A percentile compares a stretch with the other conserved stretches of the same genome.
phyloP scores from a whole-genome alignment of 305 asterid species.

The Vinca major region DNA sequence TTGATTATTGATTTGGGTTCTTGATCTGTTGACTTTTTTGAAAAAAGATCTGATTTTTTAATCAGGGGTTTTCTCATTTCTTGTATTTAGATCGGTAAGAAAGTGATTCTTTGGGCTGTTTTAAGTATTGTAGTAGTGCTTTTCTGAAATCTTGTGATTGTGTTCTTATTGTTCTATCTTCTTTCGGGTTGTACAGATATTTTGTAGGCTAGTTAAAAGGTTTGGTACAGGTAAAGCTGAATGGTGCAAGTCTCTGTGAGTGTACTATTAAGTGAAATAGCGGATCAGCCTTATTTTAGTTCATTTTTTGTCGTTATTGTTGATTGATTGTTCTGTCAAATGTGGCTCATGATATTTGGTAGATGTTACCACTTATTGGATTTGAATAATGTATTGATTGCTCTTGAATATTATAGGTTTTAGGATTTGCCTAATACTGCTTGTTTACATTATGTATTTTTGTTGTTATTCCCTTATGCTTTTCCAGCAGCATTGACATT shows the following conservation, averaged over 20 bases:
- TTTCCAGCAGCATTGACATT: too few relatives aligned
- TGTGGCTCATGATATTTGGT: not conserved
- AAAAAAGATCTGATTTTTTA: slow-evolving; percentile 35
- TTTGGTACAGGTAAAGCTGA: not conserved
- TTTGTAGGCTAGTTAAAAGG: not conserved
- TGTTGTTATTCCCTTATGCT: too few relatives aligned
- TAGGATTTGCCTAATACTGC: not conserved
- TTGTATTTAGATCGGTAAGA: not conserved
- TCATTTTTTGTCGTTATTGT: not conserved
- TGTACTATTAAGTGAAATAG: not conserved
- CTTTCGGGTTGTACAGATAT: too few relatives aligned
- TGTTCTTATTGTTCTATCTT: too few relatives aligned
- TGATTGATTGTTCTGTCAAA: not conserved
- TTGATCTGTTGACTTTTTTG: slow-evolving; percentile 13
- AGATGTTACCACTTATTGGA: not conserved
- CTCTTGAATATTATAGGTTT: not conserved
- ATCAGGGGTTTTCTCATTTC: slow-evolving; percentile 16
- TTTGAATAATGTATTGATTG: not conserved
- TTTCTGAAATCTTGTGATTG: not conserved
- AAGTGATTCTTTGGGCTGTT: not conserved
- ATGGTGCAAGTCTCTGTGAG: not conserved
- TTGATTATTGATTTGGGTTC: slow-evolving; percentile 1
- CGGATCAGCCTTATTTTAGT: not conserved
- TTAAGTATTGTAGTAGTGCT: not conserved
- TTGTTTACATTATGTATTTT: too few relatives aligned